Conservation (phyloP, 176 grass and related monocot species). For the Rhynchospora breviuscula region DNA sequence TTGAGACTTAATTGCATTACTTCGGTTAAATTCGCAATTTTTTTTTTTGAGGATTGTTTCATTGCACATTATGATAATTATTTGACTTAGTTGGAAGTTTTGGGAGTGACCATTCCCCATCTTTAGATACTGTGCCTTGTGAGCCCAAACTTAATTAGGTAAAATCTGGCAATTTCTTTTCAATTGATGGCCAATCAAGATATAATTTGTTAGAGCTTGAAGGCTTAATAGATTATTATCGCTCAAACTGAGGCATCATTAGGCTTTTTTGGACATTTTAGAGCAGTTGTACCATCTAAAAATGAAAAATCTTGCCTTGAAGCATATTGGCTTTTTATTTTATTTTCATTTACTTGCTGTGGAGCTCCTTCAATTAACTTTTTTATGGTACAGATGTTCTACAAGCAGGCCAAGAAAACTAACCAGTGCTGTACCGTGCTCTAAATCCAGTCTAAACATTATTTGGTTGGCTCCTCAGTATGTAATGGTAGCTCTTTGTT, state of each 20-base stretch:
- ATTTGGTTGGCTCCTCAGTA: conserved; percentile 21
- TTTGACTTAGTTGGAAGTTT: background rate
- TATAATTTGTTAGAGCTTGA: background rate
- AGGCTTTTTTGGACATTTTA: background rate
- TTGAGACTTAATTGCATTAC: background rate
- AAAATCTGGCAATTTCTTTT: background rate
- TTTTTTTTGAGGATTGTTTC: background rate
- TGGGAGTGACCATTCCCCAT: background rate
- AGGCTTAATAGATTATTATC: background rate
- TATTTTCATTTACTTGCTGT: background rate
- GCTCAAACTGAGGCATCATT: background rate
- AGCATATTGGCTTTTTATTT: background rate
- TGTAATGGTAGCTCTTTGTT: background rate
- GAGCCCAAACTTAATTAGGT: background rate
- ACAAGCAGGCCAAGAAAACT: conserved; percentile 98
- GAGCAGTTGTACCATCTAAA: background rate
- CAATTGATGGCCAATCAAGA: background rate
- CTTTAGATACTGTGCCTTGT: background rate
- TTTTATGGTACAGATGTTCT: conserved; percentile 78
- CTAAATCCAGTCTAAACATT: conserved; percentile 17
- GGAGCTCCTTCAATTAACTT: background rate
- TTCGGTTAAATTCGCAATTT: background rate
- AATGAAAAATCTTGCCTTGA: background rate
- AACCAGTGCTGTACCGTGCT: conserved; percentile 92
- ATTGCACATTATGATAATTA: background rate